Evolutionary conservation across 1,139 yeast species (phyloP).

Genomic region (Pichia sp.): DNA sequence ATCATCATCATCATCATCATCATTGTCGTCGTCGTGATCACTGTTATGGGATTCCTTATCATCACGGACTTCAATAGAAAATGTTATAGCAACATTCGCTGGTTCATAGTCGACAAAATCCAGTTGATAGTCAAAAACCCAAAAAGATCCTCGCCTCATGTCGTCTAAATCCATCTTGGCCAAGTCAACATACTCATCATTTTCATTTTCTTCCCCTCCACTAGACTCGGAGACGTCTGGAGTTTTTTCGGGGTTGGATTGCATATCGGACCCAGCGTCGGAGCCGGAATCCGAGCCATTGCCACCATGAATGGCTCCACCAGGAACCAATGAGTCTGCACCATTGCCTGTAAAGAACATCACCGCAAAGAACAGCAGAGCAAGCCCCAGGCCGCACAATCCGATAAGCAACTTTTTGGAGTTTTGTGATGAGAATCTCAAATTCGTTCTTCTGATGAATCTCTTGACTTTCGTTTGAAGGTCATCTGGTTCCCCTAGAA

Average conservation of each 20-base stretch:
- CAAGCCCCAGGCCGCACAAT: conserved; percentile 1
- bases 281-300: not conserved
- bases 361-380: conserved; percentile 12
- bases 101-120: conserved; percentile 15
- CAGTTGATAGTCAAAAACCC: conserved; percentile 14
- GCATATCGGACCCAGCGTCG: not conserved
- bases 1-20: conserved; percentile 8
- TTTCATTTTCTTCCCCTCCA: not conserved
- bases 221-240: not conserved
- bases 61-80: not conserved
- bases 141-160: conserved; percentile 17
- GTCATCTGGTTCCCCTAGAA: conserved; percentile 14
- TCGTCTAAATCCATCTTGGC: conserved; percentile 17
- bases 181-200: not conserved
- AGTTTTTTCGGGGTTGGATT: not conserved
- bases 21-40: conserved; percentile 5
- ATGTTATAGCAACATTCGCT: not conserved
- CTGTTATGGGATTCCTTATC: conserved; percentile 1
- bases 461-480: not conserved
- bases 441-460: not conserved
- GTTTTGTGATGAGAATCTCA: conserved; percentile 2
- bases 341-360: conserved; percentile 17
- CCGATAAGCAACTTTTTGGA: conserved; percentile 14
- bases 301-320: conserved; percentile 14
- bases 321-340: conserved; percentile 14